Conservation (phyloP, 1,284 basidiomycete genomes). For the Leucoagaricus sp. region DNA sequence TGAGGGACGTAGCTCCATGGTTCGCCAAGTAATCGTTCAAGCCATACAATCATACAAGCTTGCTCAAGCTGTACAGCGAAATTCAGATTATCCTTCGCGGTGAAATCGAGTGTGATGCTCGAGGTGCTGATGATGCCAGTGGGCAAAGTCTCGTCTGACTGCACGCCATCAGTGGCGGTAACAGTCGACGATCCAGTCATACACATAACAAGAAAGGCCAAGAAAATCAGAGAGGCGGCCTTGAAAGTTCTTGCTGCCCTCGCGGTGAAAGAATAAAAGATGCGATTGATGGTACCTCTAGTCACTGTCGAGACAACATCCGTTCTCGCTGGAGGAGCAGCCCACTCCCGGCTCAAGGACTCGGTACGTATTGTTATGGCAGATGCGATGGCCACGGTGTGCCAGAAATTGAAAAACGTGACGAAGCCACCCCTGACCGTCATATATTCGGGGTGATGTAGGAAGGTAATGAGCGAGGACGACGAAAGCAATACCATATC, state of each 20-base stretch:
- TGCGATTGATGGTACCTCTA: background rate
- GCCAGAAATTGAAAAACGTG: constrained; percentile 3
- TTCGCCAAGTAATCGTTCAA: background rate
- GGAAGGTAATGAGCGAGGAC: background rate
- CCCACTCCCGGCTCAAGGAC: constrained; percentile 5
- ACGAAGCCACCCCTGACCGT: constrained; percentile 1
- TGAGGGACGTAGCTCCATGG: constrained; percentile 3
- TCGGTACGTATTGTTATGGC: background rate
- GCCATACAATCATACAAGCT: background rate
- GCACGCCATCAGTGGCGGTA: background rate
- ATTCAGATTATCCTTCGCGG: background rate
- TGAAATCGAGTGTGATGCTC: background rate
- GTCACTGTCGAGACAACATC: background rate
- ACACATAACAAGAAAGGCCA: background rate
- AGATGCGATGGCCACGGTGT: background rate
- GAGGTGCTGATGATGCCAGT: background rate
- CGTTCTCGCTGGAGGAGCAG: background rate
- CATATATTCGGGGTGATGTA: background rate
- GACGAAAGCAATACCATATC: background rate
- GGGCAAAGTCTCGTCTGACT: background rate
- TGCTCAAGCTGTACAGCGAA: background rate
- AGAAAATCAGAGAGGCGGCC: background rate
- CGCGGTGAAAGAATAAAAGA: background rate
- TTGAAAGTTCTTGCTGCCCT: background rate
- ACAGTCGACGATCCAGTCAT: background rate